Base-by-base conservation (phyloP, 805 yeast genomes). In the Teunomyces kruisii region DNA sequence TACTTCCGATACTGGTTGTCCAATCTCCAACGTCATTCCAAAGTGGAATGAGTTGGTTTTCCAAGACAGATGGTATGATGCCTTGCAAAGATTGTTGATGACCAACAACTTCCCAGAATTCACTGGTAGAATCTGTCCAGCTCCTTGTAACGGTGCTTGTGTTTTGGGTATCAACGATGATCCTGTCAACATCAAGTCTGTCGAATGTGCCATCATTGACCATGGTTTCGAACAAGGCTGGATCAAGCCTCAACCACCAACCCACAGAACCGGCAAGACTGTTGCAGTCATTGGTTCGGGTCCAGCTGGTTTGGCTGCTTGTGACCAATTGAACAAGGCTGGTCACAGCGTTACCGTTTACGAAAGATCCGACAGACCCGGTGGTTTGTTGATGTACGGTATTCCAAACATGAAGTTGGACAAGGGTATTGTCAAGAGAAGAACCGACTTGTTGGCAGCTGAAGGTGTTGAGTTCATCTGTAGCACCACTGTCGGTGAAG, bases 71-170 rank as follows among this genome's bases (percentile, higher is more conserved):
- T 92, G 98, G 98, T 82, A 76, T 60, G 91, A 89, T 58, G 99
- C 99, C 14, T 76, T 90, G 58, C 92, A 90, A 64, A 80, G 96
- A 57, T 78, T 92, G 64, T 71, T 88, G 64, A 92, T 90, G 91
- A 94, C 99, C 49, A 92, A 92, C 75, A 92, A 94, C 72, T 92
- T 94, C 86, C 98, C 98, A 16, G 98, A 94, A 72, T 92, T 94
- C 62, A 92, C 98, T 48, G 96, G 97, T 49, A 83, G 97, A 71
- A 92, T 92, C 52, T 92, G 99, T 72, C 99, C 99, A 16, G 98
- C 98, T 49, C 99, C 99, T 52, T 92, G 99, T 75, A 96, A 91
- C 68, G 97, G 97, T 57, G 96, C 98, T 2, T 80, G 81, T 68
- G 92, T 89, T 28, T 77, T 94, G 58, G 96, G 97, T 39, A 89